These are phyloP conservation scores for Tarenaya hassleriana DNA, from an alignment of 345 rosid genomes.

Conservation along the genomic window DNA sequence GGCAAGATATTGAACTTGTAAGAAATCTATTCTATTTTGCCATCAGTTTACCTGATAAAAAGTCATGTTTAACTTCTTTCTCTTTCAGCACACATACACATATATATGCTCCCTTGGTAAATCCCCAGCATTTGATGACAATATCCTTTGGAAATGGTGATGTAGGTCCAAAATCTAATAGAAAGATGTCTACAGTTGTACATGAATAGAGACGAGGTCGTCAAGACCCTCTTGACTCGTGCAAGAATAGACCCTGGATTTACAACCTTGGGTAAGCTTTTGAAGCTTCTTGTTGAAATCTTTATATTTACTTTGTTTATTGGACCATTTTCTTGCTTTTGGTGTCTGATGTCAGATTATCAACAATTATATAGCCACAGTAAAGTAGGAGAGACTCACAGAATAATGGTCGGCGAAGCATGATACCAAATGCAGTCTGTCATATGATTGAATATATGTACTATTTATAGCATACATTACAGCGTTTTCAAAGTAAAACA, in stretches of 20 bases:
- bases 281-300: neutral
- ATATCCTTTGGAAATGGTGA: conserved; percentile 9
- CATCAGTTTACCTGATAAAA: no score
- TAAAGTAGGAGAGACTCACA: conserved; percentile 2
- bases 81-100: neutral
- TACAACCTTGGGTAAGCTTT: conserved; percentile 39
- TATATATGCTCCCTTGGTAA: neutral
- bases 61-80: neutral
- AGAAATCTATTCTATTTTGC: conserved; percentile 10
- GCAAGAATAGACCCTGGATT: conserved; percentile 40
- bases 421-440: conserved; percentile 1
- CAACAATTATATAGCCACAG: neutral
- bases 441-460: conserved; percentile 5
- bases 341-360: conserved; percentile 10
- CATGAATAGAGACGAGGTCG: conserved; percentile 48
- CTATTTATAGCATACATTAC: neutral
- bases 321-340: conserved; percentile 3
- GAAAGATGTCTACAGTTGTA: conserved; percentile 52
- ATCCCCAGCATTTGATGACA: conserved; percentile 11
- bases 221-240: conserved; percentile 32
- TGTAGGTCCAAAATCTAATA: conserved; percentile 51
- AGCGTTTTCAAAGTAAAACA: neutral
- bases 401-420: conserved; percentile 9
- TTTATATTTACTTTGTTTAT: conserved; percentile 9
- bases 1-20: conserved; percentile 95